Evolutionary conservation across 495 filamentous ascomycete genomes (phyloP).

Genomic region (Neurospora sp.): DNA sequence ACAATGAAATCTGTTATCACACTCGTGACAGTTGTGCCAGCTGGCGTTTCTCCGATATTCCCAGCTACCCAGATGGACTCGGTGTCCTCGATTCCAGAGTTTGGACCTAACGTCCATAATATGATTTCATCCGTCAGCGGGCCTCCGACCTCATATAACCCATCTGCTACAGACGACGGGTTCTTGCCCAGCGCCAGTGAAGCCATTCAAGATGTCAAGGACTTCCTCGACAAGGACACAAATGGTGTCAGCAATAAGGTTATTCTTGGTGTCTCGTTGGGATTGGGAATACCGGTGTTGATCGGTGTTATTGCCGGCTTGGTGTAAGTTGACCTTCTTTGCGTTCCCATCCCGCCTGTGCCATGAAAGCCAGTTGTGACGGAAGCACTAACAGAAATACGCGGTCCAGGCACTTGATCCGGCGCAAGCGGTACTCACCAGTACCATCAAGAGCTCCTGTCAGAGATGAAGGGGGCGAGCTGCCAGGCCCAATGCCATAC

Average conservation of each 20-base stretch:
- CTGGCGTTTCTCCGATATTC: constrained; percentile 26
- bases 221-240: neutral
- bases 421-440: neutral
- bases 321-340: neutral
- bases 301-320: neutral
- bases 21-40: constrained; percentile 26
- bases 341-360: neutral
- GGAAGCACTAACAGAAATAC: neutral
- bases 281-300: neutral
- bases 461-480: neutral
- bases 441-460: neutral
- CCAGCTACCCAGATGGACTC: constrained; percentile 17
- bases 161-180: neutral
- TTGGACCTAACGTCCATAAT: neutral
- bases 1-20: constrained; percentile 24
- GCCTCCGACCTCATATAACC: constrained; percentile 6
- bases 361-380: neutral
- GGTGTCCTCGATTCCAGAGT: neutral
- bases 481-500: neutral
- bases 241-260: neutral
- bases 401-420: neutral
- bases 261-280: neutral
- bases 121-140: neutral
- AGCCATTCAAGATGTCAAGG: neutral
- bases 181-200: neutral